Evolutionary conservation across 257 asterid genomes (phyloP).

Genomic region (Marsdenia floribunda): DNA sequence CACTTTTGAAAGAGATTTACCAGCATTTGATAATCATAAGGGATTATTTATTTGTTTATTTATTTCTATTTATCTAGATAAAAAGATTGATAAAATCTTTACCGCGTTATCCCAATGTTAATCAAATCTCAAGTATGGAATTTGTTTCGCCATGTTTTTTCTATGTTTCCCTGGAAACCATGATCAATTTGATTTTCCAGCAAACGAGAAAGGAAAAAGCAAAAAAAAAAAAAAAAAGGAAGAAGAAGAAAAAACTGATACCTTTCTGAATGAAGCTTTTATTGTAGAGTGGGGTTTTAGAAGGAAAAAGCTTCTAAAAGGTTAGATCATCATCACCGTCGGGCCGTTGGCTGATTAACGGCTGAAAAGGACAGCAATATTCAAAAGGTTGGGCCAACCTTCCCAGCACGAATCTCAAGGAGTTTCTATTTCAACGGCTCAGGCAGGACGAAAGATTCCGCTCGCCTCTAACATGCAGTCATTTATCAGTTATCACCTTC

Average conservation of each 20-base stretch:
- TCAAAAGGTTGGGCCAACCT: not conserved
- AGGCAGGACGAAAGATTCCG: constrained; percentile 3
- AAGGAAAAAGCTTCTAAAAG: not conserved
- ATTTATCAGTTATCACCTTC: not conserved
- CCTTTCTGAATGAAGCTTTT: not conserved
- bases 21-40: not conserved
- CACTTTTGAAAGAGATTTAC: not conserved
- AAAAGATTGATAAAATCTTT: not conserved
- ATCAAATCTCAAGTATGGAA: not conserved
- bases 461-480: not conserved
- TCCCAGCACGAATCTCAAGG: not conserved
- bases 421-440: constrained; percentile 1
- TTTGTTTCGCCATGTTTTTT: not conserved
- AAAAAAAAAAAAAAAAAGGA: not conserved
- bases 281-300: not conserved
- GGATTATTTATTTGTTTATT: too few species aligned
- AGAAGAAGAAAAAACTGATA: not conserved
- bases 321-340: not conserved
- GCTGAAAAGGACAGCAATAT: constrained; percentile 6
- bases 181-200: not conserved
- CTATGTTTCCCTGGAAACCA: too few species aligned
- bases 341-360: not conserved
- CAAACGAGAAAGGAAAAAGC: not conserved
- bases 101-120: not conserved
- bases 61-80: not conserved